These are phyloP conservation scores for Ceratocystis papillata DNA, from an alignment of 2,329 filamentous ascomycete species.

Conservation along the genomic window DNA sequence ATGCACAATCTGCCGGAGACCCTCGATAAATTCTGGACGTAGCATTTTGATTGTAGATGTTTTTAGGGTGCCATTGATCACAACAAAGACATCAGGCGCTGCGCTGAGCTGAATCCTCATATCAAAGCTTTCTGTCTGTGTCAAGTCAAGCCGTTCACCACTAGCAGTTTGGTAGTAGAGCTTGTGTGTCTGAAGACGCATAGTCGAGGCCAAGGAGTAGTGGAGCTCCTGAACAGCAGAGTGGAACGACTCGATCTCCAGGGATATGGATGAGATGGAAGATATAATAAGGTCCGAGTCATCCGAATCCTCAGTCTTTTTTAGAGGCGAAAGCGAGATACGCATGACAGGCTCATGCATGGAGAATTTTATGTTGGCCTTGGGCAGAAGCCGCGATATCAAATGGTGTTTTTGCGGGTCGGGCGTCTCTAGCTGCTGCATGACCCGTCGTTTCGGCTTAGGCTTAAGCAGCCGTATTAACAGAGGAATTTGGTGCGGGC, in stretches of 20 bases:
- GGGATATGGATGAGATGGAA: constrained; percentile 81
- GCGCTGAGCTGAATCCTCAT: constrained; percentile 76
- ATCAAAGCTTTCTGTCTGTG: constrained; percentile 80
- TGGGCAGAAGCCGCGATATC: constrained; percentile 83
- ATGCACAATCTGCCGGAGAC: constrained; percentile 78
- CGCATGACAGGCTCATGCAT: constrained; percentile 92
- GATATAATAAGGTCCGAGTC: constrained; percentile 95
- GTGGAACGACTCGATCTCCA: constrained; percentile 94
- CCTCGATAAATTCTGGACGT: constrained; percentile 82
- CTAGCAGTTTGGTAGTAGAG: constrained; percentile 89
- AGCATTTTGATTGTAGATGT: constrained; percentile 85
- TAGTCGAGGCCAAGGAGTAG: constrained; percentile 73
- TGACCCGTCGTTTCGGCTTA: constrained; percentile 29
- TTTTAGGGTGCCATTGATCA: constrained; percentile 67
- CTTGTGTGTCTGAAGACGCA: constrained; percentile 74
- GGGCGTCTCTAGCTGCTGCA: constrained; percentile 25
- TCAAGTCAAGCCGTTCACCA: constrained; percentile 71
- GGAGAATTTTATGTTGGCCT: constrained; percentile 88
- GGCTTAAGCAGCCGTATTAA: constrained; percentile 64
- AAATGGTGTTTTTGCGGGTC: constrained; percentile 45
- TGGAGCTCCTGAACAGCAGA: constrained; percentile 71
- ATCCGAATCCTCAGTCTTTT: constrained; percentile 53
- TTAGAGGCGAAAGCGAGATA: constrained; percentile 71
- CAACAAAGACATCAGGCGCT: constrained; percentile 72
- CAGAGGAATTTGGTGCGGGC: constrained; percentile 81